Evolutionary conservation across 2,329 filamentous ascomycete species (phyloP).

Genomic region (Dactylellina drechsleri): DNA sequence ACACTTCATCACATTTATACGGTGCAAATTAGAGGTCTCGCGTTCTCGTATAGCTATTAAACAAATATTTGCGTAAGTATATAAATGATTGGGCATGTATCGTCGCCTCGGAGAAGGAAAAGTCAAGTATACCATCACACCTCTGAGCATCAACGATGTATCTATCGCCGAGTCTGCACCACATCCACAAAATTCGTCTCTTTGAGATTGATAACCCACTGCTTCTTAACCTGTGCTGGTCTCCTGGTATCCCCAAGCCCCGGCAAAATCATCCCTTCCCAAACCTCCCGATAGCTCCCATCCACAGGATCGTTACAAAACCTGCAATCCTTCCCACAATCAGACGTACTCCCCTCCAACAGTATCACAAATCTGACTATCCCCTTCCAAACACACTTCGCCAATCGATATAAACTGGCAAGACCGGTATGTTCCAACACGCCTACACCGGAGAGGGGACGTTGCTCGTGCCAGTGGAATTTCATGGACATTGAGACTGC

Average conservation of each 20-base stretch:
- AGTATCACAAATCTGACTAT: background rate
- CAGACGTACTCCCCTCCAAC: background rate
- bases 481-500: background rate
- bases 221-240: background rate
- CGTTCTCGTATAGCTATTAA: no score
- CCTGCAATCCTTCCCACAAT: conserved; percentile 8
- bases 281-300: background rate
- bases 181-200: conserved; percentile 19
- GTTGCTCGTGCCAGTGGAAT: conserved; percentile 37
- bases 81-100: no score
- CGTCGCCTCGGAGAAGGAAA: no score
- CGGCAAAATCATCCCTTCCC: background rate
- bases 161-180: no score
- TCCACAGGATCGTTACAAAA: conserved; percentile 8
- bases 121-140: no score
- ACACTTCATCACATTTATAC: no score
- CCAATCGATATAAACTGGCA: conserved; percentile 3
- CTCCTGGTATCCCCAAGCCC: background rate
- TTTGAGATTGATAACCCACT: conserved; percentile 14
- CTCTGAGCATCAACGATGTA: no score
- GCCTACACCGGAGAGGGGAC: conserved; percentile 15
- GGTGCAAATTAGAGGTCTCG: no score
- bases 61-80: no score
- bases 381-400: background rate
- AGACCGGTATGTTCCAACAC: conserved; percentile 30